Evolutionary conservation across 495 filamentous ascomycete genomes (phyloP).

Genomic region (Clohesyomyces aquaticus): DNA sequence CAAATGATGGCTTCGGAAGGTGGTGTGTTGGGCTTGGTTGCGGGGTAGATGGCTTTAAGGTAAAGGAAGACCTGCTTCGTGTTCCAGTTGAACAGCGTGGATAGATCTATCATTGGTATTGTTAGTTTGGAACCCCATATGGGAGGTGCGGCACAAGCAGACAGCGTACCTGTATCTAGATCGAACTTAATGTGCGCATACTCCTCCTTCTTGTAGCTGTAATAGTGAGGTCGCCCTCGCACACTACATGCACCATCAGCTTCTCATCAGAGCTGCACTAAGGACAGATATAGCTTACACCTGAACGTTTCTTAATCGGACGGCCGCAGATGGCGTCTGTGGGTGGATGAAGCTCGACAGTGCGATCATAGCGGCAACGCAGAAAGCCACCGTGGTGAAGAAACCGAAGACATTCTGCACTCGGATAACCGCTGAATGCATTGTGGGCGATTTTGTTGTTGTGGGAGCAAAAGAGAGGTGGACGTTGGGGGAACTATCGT

Average conservation of each 20-base stretch:
- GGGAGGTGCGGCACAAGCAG: no score
- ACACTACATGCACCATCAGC: conserved; percentile 56
- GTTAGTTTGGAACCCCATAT: neutral
- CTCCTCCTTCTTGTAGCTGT: conserved; percentile 87
- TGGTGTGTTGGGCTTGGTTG: conserved; percentile 52
- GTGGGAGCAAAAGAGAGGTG: conserved; percentile 1
- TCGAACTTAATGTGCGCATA: conserved; percentile 94
- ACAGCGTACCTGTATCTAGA: conserved; percentile 68
- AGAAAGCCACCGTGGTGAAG: conserved; percentile 92
- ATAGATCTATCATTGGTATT: conserved; percentile 62
- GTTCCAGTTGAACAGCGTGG: conserved; percentile 97
- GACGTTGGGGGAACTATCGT: neutral
- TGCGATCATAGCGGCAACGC: conserved; percentile 77
- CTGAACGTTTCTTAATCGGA: conserved; percentile 78
- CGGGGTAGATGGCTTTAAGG: conserved; percentile 84
- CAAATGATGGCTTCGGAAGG: conserved; percentile 82
- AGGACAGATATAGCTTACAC: conserved; percentile 62
- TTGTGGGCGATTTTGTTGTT: conserved; percentile 50
- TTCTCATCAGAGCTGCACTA: neutral
- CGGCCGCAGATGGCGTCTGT: conserved; percentile 64
- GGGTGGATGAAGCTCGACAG: conserved; percentile 73
- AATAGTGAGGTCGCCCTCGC: conserved; percentile 90
- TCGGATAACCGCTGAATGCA: conserved; percentile 86
- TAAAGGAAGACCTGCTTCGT: conserved; percentile 99
- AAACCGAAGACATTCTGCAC: conserved; percentile 93